These are phyloP conservation scores for Neonectria punicea DNA, from an alignment of 2,329 filamentous ascomycete genomes.

Conservation along the genomic window DNA sequence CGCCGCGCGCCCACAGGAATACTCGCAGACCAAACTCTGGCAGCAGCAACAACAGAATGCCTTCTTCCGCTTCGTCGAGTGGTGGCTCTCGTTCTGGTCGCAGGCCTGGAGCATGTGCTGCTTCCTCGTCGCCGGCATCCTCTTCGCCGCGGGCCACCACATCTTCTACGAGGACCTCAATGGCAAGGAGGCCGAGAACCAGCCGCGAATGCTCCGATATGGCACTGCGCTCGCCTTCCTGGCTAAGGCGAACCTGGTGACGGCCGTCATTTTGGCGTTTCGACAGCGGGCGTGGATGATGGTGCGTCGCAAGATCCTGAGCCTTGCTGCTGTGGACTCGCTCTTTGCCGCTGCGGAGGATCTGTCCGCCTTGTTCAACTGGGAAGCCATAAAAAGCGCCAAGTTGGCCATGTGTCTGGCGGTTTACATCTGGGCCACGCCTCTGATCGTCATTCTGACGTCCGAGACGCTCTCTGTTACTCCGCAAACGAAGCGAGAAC, in stretches of 20 bases:
- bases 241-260: conserved; percentile 41
- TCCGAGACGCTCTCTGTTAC: conserved; percentile 38
- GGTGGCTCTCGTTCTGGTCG: conserved; percentile 30
- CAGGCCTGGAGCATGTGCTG: conserved; percentile 41
- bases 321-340: conserved; percentile 40
- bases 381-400: conserved; percentile 38
- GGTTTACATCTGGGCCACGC: conserved; percentile 41
- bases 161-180: conserved; percentile 37
- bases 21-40: neutral
- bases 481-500: conserved; percentile 22
- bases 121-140: conserved; percentile 35
- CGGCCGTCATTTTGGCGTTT: conserved; percentile 39
- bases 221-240: conserved; percentile 38
- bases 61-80: conserved; percentile 7
- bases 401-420: conserved; percentile 41
- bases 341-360: conserved; percentile 41
- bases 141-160: conserved; percentile 40
- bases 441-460: conserved; percentile 42
- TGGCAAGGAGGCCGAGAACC: conserved; percentile 29
- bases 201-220: conserved; percentile 37
- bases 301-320: conserved; percentile 42
- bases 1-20: neutral
- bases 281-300: conserved; percentile 42
- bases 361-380: conserved; percentile 38
- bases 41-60: neutral